Evolutionary conservation across 805 yeast genomes (phyloP).

Genomic region (Hanseniaspora occidentalis): DNA sequence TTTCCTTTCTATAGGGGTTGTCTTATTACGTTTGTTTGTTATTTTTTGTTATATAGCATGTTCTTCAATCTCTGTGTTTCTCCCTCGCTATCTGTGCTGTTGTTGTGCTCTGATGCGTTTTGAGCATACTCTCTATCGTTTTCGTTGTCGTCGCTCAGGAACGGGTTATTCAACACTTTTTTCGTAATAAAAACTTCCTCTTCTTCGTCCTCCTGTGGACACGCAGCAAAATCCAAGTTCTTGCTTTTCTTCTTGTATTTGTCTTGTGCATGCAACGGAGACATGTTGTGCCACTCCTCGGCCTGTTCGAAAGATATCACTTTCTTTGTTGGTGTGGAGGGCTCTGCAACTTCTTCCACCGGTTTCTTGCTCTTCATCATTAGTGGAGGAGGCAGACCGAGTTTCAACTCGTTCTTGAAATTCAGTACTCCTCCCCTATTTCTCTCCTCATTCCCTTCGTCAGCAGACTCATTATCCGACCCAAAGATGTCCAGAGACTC

Average conservation of each 20-base stretch:
- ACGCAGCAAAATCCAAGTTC: no score
- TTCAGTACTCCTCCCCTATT: not conserved
- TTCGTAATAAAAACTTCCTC: constrained; percentile 8
- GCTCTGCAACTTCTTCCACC: constrained; percentile 10
- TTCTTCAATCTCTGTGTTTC: not conserved
- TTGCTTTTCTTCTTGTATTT: not conserved
- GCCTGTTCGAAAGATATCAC: constrained; percentile 23
- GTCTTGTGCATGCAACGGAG: constrained; percentile 5
- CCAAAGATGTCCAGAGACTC: not conserved
- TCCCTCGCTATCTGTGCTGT: not conserved
- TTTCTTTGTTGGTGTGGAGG: constrained; percentile 27
- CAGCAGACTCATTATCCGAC: no score
- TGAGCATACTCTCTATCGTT: not conserved
- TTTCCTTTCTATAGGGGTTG: no score
- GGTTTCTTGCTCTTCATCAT: not conserved
- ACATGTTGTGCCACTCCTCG: constrained; percentile 23
- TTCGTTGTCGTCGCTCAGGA: constrained; percentile 8
- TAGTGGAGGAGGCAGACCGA: no score
- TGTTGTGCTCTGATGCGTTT: not conserved
- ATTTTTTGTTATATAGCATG: not conserved
- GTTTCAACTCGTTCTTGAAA: no score
- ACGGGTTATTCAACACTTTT: constrained; percentile 12
- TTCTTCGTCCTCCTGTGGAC: constrained; percentile 12
- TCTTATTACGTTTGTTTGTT: no score
- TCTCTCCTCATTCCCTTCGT: constrained; percentile 1